Evolutionary conservation across 495 filamentous ascomycete species (phyloP), one percentile per base, ranked within the genome.

Genomic region (Neurospora intermedia): DNA sequence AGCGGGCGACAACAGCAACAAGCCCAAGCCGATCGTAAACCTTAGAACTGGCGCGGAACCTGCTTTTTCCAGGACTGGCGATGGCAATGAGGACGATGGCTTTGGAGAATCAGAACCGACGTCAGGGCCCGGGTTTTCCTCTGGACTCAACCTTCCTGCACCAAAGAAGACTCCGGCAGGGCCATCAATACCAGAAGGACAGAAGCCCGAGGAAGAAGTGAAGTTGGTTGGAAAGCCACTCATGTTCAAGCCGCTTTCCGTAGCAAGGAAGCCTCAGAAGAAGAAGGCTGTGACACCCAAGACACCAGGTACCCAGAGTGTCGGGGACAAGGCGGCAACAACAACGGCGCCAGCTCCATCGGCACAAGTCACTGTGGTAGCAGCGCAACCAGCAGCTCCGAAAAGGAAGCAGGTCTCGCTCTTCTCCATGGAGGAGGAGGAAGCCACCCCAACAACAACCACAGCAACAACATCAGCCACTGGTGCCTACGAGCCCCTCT

Each of bases 181-280:
- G 23, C 81, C 84, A 4, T 80, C 80, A 18, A 82, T 85, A 76
- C 82, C 80, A 0, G 85, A 82, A 35, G 84, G 80, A 3, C 81
- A 85, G 75, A 85, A 83, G 71, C 80, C 84, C n/a, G 85, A 83
- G 8, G 84, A 84, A 27, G 88, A 92, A 69, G 85, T 91, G 15
- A 91, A 93, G 78, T 75, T 91, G 18, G 87, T 90, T 45, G 92
- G 91, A 7, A 94, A 93, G 74, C 86, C 92, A 27, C 88, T 92
- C 77, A 94, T 93, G 88, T 97, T 98, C 81, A 93, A 91, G 79
- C 94, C 94, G 2, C 80, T 97, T 35, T 96, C 93, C 3, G 93
- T 97, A 10, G 87, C 87, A 23, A 84, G 91, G 54, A 91, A 90
- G 72, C 73, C 73, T 4, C 46, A 31, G 41, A 74, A 75, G 23